These are phyloP conservation scores for Quercus ilex DNA, from an alignment of 306 rosid species.

Conservation along the genomic window DNA sequence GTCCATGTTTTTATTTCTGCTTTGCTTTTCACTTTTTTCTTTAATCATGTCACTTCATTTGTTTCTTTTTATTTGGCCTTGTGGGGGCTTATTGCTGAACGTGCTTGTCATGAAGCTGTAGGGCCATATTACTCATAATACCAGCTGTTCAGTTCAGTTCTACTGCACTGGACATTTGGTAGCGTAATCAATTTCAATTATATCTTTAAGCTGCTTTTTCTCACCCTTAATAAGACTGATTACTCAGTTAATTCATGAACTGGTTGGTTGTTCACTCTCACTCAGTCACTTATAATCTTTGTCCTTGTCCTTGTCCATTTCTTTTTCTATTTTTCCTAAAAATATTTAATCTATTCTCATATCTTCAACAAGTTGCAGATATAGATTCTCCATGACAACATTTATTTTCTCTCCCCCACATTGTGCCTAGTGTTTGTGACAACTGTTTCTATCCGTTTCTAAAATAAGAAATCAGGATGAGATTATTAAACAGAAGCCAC, in stretches of 20 bases:
- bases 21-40: constrained; percentile 27
- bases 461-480: no score
- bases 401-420: no score
- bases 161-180: constrained; percentile 13
- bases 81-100: constrained; percentile 53
- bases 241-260: no score
- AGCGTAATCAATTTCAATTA: constrained; percentile 15
- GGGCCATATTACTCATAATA: constrained; percentile 36
- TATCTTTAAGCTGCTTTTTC: constrained; percentile 36
- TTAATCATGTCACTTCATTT: constrained; percentile 30
- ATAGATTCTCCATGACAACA: no score
- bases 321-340: no score
- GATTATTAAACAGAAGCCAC: no score
- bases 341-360: no score
- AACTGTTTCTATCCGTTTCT: background rate
- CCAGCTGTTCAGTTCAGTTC: background rate
- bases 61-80: constrained; percentile 26
- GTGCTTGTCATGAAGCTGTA: constrained; percentile 76
- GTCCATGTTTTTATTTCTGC: constrained; percentile 36
- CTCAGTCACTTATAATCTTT: no score
- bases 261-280: no score
- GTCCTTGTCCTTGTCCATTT: no score
- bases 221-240: background rate
- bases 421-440: background rate
- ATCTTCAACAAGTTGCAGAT: no score